Conservation (phyloP, 2,329 filamentous ascomycete species). For the Epichloe scottii region DNA sequence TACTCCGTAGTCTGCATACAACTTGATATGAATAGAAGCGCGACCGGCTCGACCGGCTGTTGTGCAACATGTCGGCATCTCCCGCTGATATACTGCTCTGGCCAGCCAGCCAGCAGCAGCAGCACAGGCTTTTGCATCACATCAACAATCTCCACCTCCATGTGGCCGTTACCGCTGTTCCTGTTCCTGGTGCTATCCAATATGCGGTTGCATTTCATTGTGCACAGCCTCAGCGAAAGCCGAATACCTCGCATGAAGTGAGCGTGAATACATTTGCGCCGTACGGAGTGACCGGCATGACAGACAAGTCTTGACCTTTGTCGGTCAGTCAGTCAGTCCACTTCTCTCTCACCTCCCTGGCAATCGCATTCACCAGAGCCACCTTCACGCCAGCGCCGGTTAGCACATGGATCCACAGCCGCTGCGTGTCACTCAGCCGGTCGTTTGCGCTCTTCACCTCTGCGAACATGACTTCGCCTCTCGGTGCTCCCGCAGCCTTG, state of each 20-base stretch:
- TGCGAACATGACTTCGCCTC: slow-evolving; percentile 58
- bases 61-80: neutral
- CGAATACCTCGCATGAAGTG: too few relatives aligned
- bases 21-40: neutral
- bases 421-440: slow-evolving; percentile 85
- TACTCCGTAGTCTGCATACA: neutral
- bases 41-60: neutral
- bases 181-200: too few relatives aligned
- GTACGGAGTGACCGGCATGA: too few relatives aligned
- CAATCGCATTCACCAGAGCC: slow-evolving; percentile 59
- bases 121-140: too few relatives aligned
- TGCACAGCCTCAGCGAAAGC: too few relatives aligned
- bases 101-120: neutral
- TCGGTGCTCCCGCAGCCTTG: slow-evolving; percentile 21
- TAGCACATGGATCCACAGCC: slow-evolving; percentile 93
- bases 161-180: too few relatives aligned
- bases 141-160: too few relatives aligned
- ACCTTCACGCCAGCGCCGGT: slow-evolving; percentile 74
- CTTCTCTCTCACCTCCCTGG: slow-evolving; percentile 35
- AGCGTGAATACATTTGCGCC: too few relatives aligned
- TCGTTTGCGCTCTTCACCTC: slow-evolving; percentile 83
- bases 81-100: neutral
- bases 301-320: too few relatives aligned
- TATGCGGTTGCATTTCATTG: too few relatives aligned
- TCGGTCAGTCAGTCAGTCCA: slow-evolving; percentile 15